These are phyloP conservation scores for Mrakiaceae sp. DNA, from an alignment of 1,284 basidiomycete genomes.

Conservation along the genomic window DNA sequence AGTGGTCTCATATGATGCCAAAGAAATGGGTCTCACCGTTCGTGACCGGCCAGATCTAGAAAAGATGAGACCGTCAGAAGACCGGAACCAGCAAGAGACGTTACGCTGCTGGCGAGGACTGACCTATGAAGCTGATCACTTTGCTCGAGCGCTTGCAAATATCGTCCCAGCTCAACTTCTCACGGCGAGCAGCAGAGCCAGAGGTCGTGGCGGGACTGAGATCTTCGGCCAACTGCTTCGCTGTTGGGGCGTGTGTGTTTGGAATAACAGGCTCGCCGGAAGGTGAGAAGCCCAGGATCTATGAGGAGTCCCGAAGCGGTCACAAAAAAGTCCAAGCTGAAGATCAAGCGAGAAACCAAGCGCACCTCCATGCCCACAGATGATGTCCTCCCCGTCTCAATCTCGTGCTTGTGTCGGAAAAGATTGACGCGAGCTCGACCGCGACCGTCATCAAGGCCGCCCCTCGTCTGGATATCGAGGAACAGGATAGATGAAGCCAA, in stretches of 20 bases:
- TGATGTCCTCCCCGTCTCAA: slow-evolving; percentile 89
- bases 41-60: slow-evolving; percentile 77
- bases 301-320: neutral
- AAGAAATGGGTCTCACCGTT: slow-evolving; percentile 43
- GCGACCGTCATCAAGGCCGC: slow-evolving; percentile 85
- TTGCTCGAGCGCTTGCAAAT: slow-evolving; percentile 86
- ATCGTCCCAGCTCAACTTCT: slow-evolving; percentile 90
- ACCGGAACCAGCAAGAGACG: too few relatives aligned
- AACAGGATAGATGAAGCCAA: slow-evolving; percentile 21
- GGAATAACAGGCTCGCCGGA: slow-evolving; percentile 66
- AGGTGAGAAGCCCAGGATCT: slow-evolving; percentile 77
- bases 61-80: slow-evolving; percentile 10
- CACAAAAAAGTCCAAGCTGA: neutral
- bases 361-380: slow-evolving; percentile 88
- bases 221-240: slow-evolving; percentile 59
- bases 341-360: slow-evolving; percentile 14
- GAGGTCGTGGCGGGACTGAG: slow-evolving; percentile 30
- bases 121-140: slow-evolving; percentile 87
- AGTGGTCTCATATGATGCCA: neutral
- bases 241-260: slow-evolving; percentile 37
- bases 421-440: slow-evolving; percentile 84
- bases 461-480: slow-evolving; percentile 36
- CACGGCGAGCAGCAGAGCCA: slow-evolving; percentile 44
- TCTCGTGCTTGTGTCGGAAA: slow-evolving; percentile 94
- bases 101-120: slow-evolving; percentile 16